Evolutionary conservation across 2,329 filamentous ascomycete species (phyloP), one percentile per base, ranked within the genome.

Genomic region (Akanthomyces dipterigenus): DNA sequence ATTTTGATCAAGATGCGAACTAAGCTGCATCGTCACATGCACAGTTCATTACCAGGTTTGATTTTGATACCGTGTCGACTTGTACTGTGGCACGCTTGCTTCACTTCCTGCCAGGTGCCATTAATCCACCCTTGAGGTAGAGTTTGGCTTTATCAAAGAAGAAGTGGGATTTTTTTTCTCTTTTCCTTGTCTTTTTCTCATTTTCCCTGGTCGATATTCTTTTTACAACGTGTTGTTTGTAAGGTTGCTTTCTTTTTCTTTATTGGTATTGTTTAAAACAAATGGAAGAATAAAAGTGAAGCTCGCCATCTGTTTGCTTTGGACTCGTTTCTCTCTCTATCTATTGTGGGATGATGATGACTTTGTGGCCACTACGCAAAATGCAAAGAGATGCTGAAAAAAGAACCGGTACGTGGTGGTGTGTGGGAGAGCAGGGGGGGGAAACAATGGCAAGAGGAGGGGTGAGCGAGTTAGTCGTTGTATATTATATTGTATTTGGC

Each of bases 241-340:
- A 45, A 24, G 54, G 12, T 43, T 34, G 18, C 26, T 36, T 54
- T 4, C 7, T 14, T 49, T 43, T 49, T 45, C 38, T 40, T 38
- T 57, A 49, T 51, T 62, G 38, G 36, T 57, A 56, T 62, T 62
- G 51, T 62, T 48, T 60, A 48, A 60, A n/a, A 50, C 18, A 42
- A 48, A 54, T 48, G 42, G 55, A 38, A 38, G 28, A 55, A 48
- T 34, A 59, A 22, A 8, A 34, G 31, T 9, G 11, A 34, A 34
- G 11, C 31, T 34, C 31, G 31, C 31, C 5, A 9, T 9, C 7
- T 34, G n/a, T n/a, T 7, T 34, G 31, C 31, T 34, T 34, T 34
- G 31, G 31, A 1, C 3, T 34, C 7, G n/a, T 34, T 11, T 34
- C 11, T 34, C 7, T 9, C 7, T 11, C 7, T 9, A 34, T 34